Conservation (phyloP, 2,329 filamentous ascomycete genomes). For the Zarea fungicola region DNA sequence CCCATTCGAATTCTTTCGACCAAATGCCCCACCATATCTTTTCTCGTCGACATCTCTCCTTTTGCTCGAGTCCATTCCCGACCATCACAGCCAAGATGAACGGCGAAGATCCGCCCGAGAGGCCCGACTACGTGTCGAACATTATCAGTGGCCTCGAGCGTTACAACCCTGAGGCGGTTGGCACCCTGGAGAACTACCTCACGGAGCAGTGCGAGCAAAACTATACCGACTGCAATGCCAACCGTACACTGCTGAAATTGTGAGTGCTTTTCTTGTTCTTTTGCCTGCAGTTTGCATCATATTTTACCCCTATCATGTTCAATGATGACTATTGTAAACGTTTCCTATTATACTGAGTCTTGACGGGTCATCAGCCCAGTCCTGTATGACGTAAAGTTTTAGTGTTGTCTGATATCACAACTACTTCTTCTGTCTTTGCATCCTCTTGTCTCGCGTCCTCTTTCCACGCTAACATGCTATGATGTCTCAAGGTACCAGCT, state of each 20-base stretch:
- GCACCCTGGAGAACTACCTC: conserved; percentile 90
- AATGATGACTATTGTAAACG: conserved; percentile 79
- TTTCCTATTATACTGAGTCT: conserved; percentile 98
- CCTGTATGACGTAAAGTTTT: conserved; percentile 61
- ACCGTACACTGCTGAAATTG: conserved; percentile 94
- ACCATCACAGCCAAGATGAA: conserved; percentile 45
- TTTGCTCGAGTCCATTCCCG: conserved; percentile 17
- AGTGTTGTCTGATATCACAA: conserved; percentile 14
- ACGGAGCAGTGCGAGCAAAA: conserved; percentile 90
- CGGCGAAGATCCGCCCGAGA: conserved; percentile 82
- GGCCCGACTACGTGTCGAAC: conserved; percentile 84
- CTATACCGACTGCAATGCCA: conserved; percentile 94
- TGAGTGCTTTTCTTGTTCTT: conserved; percentile 55
- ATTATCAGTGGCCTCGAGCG: conserved; percentile 97
- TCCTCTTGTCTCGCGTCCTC: background rate
- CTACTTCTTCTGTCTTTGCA: conserved; percentile 1
- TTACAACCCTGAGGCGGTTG: conserved; percentile 97
- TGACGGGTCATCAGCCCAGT: conserved; percentile 45
- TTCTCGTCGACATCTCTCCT: conserved; percentile 26
- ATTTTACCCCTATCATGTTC: conserved; percentile 17
- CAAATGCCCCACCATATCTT: conserved; percentile 37
- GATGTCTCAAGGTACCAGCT: conserved; percentile 78
- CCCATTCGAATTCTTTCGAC: conserved; percentile 35
- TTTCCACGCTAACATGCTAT: conserved; percentile 1
- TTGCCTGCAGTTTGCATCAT: conserved; percentile 14